phyloP scores from a whole-genome alignment of 352 stramenopile species.

The Peronospora tabacina region DNA sequence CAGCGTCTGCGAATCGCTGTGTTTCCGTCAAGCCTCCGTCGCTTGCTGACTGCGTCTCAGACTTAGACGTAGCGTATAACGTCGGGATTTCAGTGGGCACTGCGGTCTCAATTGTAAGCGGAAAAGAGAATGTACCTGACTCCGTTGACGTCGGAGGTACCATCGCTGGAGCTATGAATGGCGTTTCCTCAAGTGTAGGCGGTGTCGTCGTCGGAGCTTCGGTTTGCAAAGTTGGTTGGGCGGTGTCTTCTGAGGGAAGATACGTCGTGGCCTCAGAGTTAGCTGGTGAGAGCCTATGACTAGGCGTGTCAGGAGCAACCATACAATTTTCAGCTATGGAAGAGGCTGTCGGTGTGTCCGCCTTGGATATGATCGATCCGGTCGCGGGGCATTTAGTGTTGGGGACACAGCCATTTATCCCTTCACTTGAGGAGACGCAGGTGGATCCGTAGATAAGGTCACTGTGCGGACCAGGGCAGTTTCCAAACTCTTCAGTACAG shows the following conservation, averaged over 20 bases:
- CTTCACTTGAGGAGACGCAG: slow-evolving; percentile 18
- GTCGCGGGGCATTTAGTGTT: slow-evolving; percentile 18
- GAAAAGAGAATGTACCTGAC: slow-evolving; percentile 5
- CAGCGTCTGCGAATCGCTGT: background rate
- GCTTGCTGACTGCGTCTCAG: slow-evolving; percentile 2
- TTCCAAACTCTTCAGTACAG: slow-evolving; percentile 16
- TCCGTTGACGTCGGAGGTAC: background rate
- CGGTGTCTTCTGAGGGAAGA: background rate
- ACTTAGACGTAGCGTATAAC: background rate
- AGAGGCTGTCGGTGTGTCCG: slow-evolving; percentile 1
- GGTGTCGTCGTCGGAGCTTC: background rate
- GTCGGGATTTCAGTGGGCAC: background rate
- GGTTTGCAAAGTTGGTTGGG: background rate
- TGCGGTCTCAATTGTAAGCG: slow-evolving; percentile 9
- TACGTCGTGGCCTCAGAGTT: slow-evolving; percentile 1
- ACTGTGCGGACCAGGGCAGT: slow-evolving; percentile 21
- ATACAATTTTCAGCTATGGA: slow-evolving; percentile 8
- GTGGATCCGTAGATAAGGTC: slow-evolving; percentile 22
- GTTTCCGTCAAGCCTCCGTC: slow-evolving; percentile 1
- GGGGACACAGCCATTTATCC: slow-evolving; percentile 20
- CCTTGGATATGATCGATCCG: background rate
- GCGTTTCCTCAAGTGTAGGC: background rate
- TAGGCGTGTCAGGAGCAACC: slow-evolving; percentile 12
- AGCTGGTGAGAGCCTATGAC: background rate
- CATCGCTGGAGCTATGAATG: background rate